Conservation (phyloP, 352 stramenopile species). For the Globisporangium cylindrosporum region DNA sequence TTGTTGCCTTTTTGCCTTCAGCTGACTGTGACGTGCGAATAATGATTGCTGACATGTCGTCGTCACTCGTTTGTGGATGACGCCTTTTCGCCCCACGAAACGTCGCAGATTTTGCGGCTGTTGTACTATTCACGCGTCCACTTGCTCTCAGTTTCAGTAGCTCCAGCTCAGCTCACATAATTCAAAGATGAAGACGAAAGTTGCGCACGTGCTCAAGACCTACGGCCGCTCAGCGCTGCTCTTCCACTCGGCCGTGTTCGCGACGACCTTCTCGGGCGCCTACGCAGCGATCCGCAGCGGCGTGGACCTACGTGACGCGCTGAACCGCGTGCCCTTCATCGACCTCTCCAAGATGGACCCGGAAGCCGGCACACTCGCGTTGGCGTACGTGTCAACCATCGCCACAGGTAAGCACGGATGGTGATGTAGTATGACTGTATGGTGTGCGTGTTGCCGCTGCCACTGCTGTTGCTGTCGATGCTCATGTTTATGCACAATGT, state of each 20-base stretch:
- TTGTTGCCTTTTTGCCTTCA: not conserved
- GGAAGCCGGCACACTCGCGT: slow-evolving; percentile 59
- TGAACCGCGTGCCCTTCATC: slow-evolving; percentile 66
- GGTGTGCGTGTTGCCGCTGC: not conserved
- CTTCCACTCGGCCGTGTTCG: slow-evolving; percentile 92
- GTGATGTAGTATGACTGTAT: too few species aligned
- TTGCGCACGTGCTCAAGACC: slow-evolving; percentile 86
- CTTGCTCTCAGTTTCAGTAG: not conserved
- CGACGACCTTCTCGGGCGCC: slow-evolving; percentile 90
- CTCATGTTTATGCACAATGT: not conserved
- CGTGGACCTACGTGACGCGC: slow-evolving; percentile 53
- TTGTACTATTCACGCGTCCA: slow-evolving; percentile 4
- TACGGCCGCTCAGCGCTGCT: slow-evolving; percentile 95
- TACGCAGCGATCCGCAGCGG: slow-evolving; percentile 70
- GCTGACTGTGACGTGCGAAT: not conserved
- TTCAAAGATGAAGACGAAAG: slow-evolving; percentile 47
- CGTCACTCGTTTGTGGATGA: not conserved
- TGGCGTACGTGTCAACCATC: slow-evolving; percentile 93
- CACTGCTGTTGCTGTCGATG: not conserved
- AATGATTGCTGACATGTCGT: slow-evolving; percentile 4
- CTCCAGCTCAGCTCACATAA: not conserved
- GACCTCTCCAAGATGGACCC: slow-evolving; percentile 68
- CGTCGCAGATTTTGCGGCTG: not conserved
- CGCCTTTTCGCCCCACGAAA: not conserved
- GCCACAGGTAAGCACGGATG: slow-evolving; percentile 44